Base-by-base conservation (phyloP, 2,329 filamentous ascomycete genomes). In the Trichoderma koningiopsis region DNA sequence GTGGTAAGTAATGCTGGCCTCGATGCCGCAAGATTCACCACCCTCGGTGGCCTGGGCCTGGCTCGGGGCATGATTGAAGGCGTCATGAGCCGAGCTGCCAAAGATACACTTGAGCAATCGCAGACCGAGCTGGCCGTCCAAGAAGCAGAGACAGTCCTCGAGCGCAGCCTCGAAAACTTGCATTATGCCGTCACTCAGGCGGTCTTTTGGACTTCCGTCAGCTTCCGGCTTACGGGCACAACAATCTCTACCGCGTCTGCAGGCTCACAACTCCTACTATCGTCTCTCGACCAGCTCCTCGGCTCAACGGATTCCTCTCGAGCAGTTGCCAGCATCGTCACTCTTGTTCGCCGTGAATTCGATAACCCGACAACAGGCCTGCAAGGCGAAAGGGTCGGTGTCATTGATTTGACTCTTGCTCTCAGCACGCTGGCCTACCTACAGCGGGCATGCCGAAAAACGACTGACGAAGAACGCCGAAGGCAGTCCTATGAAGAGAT, bases 221-320 rank as follows among this genome's bases (percentile, higher is more conserved):
- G 88, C 58, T 90, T 90, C 72, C 82, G 88, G 57, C 74, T 89
- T 11, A 88, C 87, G 1, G 83, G 83, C 11, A 84, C 86, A 1
- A 84, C 87, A 5, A 77, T 89, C 19, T 84, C 84, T 22, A 82
- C 84, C 16, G 83, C 83, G 5, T 88, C 86, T 8, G 84, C 88
- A 62, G 76, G 87, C 6, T 87, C 87, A 0, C 87, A 89, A 70
- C 79, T 89, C 37, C 78, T 89, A 0, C 79, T 91, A 10, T 84
- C 84, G 3, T 85, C 86, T 0, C 79, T 91, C 27, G 89, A 91
- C 74, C 86, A 88, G 71, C 85, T 91, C 49, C 86, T 91, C 33
- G 89, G 89, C 16, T 89, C 87, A 2, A 91, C 89, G n/a, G 89
- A 91, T 75, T 90, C 88, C 2, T 91, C 89, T 2, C 81, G 88